phyloP scores from a whole-genome alignment of 2,329 filamentous ascomycete species.

The Metarhizium guizhouense region DNA sequence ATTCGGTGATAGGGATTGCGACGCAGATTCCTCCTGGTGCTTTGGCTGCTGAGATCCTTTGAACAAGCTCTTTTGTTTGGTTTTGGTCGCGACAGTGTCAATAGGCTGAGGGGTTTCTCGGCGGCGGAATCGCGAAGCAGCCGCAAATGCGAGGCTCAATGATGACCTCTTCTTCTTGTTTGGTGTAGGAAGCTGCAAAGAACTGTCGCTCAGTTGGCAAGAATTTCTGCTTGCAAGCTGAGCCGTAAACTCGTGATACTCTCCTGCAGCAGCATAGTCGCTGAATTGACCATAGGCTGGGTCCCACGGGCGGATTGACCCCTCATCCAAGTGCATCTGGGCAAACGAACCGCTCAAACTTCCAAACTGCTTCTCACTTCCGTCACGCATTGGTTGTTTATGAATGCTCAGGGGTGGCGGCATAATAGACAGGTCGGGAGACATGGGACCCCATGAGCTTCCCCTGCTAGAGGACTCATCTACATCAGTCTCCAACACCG shows the following conservation, averaged over 20 bases:
- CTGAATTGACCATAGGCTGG: constrained; percentile 17
- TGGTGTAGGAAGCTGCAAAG: background rate
- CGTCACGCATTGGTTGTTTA: constrained; percentile 5
- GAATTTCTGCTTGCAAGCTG: constrained; percentile 18
- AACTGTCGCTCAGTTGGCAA: background rate
- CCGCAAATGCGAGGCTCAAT: constrained; percentile 16
- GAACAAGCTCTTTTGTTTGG: background rate
- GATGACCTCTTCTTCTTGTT: constrained; percentile 10
- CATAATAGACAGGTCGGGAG: constrained; percentile 7
- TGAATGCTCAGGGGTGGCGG: constrained; percentile 6
- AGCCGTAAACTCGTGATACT: constrained; percentile 26
- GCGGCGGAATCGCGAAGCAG: constrained; percentile 18
- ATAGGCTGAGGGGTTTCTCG: constrained; percentile 13
- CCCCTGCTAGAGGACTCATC: constrained; percentile 11
- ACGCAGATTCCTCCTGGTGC: background rate
- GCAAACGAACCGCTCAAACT: background rate
- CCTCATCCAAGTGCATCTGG: constrained; percentile 4
- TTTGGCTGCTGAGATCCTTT: background rate
- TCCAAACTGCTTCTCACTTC: constrained; percentile 3
- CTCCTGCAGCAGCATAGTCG: constrained; percentile 21
- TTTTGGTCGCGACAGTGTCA: constrained; percentile 1
- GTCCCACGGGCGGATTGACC: constrained; percentile 9
- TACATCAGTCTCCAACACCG: constrained; percentile 12
- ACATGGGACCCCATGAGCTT: constrained; percentile 14
- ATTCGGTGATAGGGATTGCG: background rate